Evolutionary conservation across 768 basidiomycete genomes (phyloP).

Genomic region (Porphyrellus cyaneotinctus): DNA sequence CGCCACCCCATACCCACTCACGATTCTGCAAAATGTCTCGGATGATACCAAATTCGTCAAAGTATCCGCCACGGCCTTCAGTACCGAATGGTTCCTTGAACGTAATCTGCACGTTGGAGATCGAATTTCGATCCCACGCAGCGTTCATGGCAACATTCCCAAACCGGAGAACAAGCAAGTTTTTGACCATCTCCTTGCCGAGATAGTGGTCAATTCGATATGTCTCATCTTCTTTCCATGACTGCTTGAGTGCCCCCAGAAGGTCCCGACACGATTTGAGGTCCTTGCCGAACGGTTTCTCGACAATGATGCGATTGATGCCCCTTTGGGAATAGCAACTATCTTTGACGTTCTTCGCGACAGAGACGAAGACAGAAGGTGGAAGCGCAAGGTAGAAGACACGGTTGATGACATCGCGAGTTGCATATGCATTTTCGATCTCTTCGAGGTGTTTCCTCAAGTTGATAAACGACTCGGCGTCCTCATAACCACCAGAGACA

Average conservation of each 20-base stretch:
- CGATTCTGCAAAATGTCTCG: constrained; percentile 98
- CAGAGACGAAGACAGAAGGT: constrained; percentile 92
- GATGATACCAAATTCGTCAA: constrained; percentile 99
- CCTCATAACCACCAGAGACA: constrained; percentile 85
- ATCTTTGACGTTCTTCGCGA: constrained; percentile 77
- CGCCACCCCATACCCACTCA: constrained; percentile 42
- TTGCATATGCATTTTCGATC: constrained; percentile 68
- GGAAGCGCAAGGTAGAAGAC: constrained; percentile 97
- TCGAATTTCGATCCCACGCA: constrained; percentile 92
- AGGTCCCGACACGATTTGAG: constrained; percentile 78
- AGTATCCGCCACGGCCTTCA: constrained; percentile 99
- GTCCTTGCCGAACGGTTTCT: constrained; percentile 98
- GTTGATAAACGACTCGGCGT: constrained; percentile 69
- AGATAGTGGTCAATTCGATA: constrained; percentile 99
- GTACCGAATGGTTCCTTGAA: constrained; percentile 99
- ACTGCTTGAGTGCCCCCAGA: constrained; percentile 70
- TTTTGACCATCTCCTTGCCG: constrained; percentile 99
- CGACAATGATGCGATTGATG: constrained; percentile 89
- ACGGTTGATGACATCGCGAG: constrained; percentile 68
- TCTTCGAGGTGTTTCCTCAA: constrained; percentile 73
- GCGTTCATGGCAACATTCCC: constrained; percentile 89
- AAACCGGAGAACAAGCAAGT: constrained; percentile 91
- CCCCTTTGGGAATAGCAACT: constrained; percentile 73
- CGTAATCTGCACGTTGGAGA: constrained; percentile 97
- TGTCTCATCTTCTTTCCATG: constrained; percentile 96